Evolutionary conservation across 2,329 filamentous ascomycete genomes (phyloP).

Genomic region (Mycosphaerella arachidis): DNA sequence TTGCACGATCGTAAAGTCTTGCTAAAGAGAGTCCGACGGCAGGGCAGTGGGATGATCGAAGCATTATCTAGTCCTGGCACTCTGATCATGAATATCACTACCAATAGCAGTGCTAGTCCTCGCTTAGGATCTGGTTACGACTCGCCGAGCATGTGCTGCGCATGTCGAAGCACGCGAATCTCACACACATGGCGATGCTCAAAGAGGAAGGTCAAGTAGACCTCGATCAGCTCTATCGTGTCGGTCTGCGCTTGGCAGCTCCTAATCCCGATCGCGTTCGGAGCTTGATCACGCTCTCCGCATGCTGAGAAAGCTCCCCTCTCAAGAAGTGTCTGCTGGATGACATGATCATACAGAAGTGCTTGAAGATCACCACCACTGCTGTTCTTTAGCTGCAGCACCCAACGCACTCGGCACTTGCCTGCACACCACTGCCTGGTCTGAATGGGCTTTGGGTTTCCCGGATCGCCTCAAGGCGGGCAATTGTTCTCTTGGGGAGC

Average conservation of each 20-base stretch:
- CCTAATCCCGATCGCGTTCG: background rate
- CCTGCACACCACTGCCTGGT: background rate
- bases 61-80: background rate
- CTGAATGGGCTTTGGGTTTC: background rate
- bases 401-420: background rate
- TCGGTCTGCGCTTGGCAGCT: background rate
- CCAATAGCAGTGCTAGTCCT: background rate
- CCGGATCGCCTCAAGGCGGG: background rate
- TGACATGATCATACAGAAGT: background rate
- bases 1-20: too few relatives aligned
- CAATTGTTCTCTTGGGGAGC: background rate
- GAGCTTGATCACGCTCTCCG: background rate
- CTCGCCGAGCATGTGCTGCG: background rate
- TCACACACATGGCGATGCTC: background rate
- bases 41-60: too few relatives aligned
- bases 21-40: background rate
- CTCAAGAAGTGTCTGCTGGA: background rate
- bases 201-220: constrained; percentile 1
- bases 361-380: background rate
- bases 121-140: background rate
- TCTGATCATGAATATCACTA: background rate
- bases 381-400: background rate
- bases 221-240: background rate
- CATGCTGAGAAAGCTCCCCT: background rate
- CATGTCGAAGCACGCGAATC: background rate